Percentiles rank a stretch among this genome's conserved stretches.
phyloP scores from a whole-genome alignment of 2,329 filamentous ascomycete genomes.

The Colletotrichum liaoningense region DNA sequence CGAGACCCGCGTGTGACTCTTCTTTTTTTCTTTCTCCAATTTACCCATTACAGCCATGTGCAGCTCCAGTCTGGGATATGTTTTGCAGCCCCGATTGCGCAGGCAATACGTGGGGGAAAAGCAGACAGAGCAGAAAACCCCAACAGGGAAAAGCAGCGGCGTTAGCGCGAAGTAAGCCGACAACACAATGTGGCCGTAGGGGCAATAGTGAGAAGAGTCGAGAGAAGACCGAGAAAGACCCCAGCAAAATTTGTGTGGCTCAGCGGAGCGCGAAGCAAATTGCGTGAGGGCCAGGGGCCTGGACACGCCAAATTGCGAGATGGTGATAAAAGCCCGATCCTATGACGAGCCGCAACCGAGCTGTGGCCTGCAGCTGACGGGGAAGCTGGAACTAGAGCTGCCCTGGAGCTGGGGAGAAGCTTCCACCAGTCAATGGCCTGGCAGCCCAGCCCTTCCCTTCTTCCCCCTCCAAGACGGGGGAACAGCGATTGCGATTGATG shows the following conservation, averaged over 20 bases:
- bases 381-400: slow-evolving; percentile 9
- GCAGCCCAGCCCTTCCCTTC: background rate
- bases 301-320: slow-evolving; percentile 8
- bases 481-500: slow-evolving; percentile 3
- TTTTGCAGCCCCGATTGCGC: background rate
- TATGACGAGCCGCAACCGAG: slow-evolving; percentile 30
- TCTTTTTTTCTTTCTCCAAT: slow-evolving; percentile 11
- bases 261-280: slow-evolving; percentile 21
- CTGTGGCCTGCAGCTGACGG: slow-evolving; percentile 2
- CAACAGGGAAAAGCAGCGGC: background rate
- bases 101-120: background rate
- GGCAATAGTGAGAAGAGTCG: background rate
- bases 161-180: background rate
- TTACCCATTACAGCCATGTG: slow-evolving; percentile 17
- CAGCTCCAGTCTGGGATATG: slow-evolving; percentile 7
- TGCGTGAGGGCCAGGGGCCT: slow-evolving; percentile 12
- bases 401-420: slow-evolving; percentile 2
- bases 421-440: slow-evolving; percentile 23
- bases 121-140: background rate
- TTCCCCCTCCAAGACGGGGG: slow-evolving; percentile 13
- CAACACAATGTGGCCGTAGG: background rate
- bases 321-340: slow-evolving; percentile 25
- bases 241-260: background rate
- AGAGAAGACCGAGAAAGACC: background rate
- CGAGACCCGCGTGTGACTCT: slow-evolving; percentile 21